Percentiles rank a stretch among this genome's conserved stretches.
Conservation (phyloP, 495 filamentous ascomycete genomes). For the Elasticomyces elasticus region DNA sequence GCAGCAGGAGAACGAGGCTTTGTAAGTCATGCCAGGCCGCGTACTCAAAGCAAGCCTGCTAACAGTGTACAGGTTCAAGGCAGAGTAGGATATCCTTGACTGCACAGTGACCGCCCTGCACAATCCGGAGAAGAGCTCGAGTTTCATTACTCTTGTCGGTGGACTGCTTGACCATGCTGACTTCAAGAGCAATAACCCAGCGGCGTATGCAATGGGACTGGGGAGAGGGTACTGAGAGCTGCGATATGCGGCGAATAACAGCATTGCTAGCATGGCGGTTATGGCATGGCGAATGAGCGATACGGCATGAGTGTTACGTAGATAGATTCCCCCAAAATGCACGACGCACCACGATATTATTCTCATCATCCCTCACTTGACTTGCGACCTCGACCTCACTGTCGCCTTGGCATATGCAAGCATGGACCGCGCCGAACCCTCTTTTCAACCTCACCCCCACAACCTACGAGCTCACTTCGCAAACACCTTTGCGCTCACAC, state of each 20-base stretch:
- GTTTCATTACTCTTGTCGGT: too few relatives aligned
- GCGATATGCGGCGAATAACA: neutral
- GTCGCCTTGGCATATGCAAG: too few relatives aligned
- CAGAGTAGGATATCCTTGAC: neutral
- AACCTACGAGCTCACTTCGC: too few relatives aligned
- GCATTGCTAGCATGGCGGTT: neutral
- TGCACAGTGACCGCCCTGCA: neutral
- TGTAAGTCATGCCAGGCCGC: too few relatives aligned
- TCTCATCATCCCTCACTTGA: neutral
- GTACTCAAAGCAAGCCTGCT: too few relatives aligned
- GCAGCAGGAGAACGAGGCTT: slow-evolving; percentile 86
- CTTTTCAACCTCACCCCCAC: too few relatives aligned
- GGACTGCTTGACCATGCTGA: too few relatives aligned
- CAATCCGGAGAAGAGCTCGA: too few relatives aligned
- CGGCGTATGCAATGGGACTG: neutral
- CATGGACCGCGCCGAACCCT: too few relatives aligned
- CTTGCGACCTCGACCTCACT: too few relatives aligned
- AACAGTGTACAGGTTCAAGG: too few relatives aligned
- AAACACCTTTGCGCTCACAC: too few relatives aligned
- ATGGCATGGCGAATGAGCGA: neutral
- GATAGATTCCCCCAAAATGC: neutral
- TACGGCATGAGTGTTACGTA: neutral
- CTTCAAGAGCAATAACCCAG: neutral
- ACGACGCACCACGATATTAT: neutral
- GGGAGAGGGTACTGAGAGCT: neutral